Evolutionary conservation across 495 filamentous ascomycete genomes (phyloP), one percentile per base, ranked within the genome.

Genomic region (Annulohypoxylon nitens): DNA sequence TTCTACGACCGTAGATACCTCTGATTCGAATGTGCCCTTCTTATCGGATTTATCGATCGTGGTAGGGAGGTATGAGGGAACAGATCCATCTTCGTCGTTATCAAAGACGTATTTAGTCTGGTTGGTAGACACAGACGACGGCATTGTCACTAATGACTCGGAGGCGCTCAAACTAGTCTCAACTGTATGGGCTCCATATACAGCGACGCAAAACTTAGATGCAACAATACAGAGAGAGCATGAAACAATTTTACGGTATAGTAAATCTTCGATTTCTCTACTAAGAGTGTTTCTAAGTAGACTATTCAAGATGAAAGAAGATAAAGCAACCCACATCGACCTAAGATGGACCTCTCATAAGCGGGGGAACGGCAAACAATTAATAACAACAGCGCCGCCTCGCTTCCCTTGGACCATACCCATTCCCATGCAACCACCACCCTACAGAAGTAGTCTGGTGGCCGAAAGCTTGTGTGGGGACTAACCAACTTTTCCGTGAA

Each of bases 391-490:
- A 43, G 26, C 43, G 23, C 37, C 47, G 33, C 53, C 51, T 54
- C 60, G 26, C 45, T 36, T 36, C 43, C 14, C 30, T 70, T 30
- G 53, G 69, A 51, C 39, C 48, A 10, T 60, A 41, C 36, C 62
- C 26, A 70, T 70, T 67, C 57, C 66, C 48, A 70, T 67, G 63
- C 72, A 70, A 75, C 72, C 61, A 66, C 36, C 36, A 62, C 67
- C 63, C 34, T 65, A 69, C 71, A 69, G 47, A 69, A 65, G 61
- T 34, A 18, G 23, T 47, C 54, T 47, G n/a, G 37, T 39, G 61
- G 61, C 65, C 61, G 23, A 55, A 66, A 70, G 66, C 48, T 70
- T 70, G 25, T 69, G 65, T 69, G 70, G 70, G 20, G 65, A 34
- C 45, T 39, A 33, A 16, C 34, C 45, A 55, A 65, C 39, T 51